These are phyloP conservation scores for Malania oleifera DNA, from an alignment of 164 flowering plant genomes.

Conservation along the genomic window DNA sequence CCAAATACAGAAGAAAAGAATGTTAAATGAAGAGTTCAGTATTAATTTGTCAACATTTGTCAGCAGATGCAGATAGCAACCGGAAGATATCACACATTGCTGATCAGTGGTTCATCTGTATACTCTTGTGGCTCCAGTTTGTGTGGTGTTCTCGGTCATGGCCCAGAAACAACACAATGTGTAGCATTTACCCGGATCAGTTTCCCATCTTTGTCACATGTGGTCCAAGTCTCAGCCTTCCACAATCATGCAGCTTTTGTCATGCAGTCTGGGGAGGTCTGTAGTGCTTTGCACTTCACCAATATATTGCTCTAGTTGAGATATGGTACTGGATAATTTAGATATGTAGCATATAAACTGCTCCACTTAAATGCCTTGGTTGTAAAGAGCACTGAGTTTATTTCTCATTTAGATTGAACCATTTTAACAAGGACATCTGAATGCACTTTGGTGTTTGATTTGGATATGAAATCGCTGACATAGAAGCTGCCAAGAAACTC, in stretches of 20 bases:
- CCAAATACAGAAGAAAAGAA: neutral
- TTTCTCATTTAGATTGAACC: no score
- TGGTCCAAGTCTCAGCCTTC: conserved; percentile 78
- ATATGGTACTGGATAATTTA: neutral
- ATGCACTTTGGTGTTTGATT: no score
- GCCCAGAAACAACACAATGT: conserved; percentile 74
- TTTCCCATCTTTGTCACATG: conserved; percentile 52
- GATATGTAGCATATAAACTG: neutral
- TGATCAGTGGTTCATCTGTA: conserved; percentile 53
- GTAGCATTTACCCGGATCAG: conserved; percentile 56
- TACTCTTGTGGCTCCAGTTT: conserved; percentile 94
- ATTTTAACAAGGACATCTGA: no score
- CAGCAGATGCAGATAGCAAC: conserved; percentile 83
- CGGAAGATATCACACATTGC: conserved; percentile 88
- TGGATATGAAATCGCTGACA: no score
- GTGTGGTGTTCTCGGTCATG: conserved; percentile 95
- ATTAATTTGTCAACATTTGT: conserved; percentile 5
- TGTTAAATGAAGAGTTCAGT: conserved; percentile 3
- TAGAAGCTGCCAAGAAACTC: no score
- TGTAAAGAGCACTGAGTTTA: no score
- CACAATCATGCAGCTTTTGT: conserved; percentile 94
- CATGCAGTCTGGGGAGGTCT: conserved; percentile 87
- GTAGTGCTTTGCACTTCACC: conserved; percentile 9
- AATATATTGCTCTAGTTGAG: neutral
- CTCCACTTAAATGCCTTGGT: no score